These are phyloP conservation scores for Sporisorium sorghi DNA, from an alignment of 1,284 basidiomycete species.

Conservation along the genomic window DNA sequence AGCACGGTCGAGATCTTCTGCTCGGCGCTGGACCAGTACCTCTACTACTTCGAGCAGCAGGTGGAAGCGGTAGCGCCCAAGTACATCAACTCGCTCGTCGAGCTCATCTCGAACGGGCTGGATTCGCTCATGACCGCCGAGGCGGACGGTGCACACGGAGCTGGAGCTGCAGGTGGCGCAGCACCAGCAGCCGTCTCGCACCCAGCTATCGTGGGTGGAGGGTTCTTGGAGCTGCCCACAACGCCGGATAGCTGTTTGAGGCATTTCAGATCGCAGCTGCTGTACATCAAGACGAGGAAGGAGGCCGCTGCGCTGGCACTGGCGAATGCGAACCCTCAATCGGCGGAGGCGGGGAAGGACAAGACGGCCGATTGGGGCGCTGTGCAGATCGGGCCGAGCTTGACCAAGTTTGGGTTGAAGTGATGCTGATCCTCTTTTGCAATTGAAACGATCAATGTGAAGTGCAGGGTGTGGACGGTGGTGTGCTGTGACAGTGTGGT, in stretches of 20 bases:
- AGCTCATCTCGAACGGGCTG: conserved; percentile 64
- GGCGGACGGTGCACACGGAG: conserved; percentile 26
- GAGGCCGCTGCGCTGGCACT: conserved; percentile 58
- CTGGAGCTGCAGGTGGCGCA: conserved; percentile 11
- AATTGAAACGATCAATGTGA: not conserved
- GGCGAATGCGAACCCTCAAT: conserved; percentile 30
- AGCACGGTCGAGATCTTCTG: conserved; percentile 67
- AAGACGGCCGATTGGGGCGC: conserved; percentile 59
- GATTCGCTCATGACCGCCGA: conserved; percentile 47
- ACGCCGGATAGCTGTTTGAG: conserved; percentile 89
- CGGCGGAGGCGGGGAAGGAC: conserved; percentile 38
- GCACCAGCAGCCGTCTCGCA: conserved; percentile 13
- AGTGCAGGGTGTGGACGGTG: too few species aligned
- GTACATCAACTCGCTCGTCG: conserved; percentile 66
- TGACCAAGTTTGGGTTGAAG: conserved; percentile 52
- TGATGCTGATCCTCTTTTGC: conserved; percentile 5
- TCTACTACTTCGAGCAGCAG: conserved; percentile 68
- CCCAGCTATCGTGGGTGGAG: conserved; percentile 70
- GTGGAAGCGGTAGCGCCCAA: conserved; percentile 65
- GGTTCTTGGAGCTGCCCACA: conserved; percentile 87
- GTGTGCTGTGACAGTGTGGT: not conserved
- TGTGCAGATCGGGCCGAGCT: conserved; percentile 48
- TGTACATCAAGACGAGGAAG: conserved; percentile 84
- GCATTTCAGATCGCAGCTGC: conserved; percentile 90
- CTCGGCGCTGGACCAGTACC: conserved; percentile 65